Percentiles rank a stretch among this genome's conserved stretches.
Evolutionary conservation across 2,329 filamentous ascomycete species (phyloP).

Genomic region (Aspergillus japonicus): DNA sequence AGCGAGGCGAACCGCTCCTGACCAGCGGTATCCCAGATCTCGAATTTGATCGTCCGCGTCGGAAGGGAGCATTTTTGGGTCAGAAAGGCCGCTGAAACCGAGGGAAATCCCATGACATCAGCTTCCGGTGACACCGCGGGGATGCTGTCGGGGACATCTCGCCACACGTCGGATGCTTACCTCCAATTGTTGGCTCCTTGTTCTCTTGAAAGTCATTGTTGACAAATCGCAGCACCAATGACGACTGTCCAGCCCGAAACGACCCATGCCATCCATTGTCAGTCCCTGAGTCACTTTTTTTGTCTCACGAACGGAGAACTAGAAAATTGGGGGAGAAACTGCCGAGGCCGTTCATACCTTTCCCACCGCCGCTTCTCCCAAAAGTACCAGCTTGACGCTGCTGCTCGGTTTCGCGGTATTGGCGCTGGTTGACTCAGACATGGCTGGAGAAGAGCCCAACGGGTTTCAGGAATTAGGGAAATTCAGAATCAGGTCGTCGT

Average conservation of each 20-base stretch:
- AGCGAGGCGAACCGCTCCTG: conserved; percentile 96
- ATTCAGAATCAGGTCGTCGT: conserved; percentile 30
- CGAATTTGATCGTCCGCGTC: conserved; percentile 72
- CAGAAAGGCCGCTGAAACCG: conserved; percentile 85
- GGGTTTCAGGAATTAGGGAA: conserved; percentile 8
- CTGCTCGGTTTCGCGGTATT: conserved; percentile 88
- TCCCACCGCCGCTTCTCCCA: conserved; percentile 96
- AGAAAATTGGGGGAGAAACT: neutral
- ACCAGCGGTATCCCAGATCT: conserved; percentile 98
- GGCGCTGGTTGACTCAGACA: conserved; percentile 69
- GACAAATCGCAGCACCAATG: conserved; percentile 94
- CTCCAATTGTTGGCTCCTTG: conserved; percentile 98
- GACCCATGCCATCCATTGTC: conserved; percentile 16
- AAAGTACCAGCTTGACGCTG: conserved; percentile 98
- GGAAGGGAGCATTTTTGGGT: conserved; percentile 98
- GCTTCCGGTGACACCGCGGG: conserved; percentile 4
- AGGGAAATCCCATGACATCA: conserved; percentile 15
- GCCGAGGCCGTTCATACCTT: conserved; percentile 63
- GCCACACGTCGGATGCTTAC: conserved; percentile 49
- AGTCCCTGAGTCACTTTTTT: conserved; percentile 19
- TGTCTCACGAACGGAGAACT: conserved; percentile 15
- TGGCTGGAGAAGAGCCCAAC: conserved; percentile 39
- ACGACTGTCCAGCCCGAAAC: conserved; percentile 64
- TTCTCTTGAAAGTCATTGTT: conserved; percentile 99
- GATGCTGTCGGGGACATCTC: neutral